Conservation (phyloP, 2,329 filamentous ascomycete genomes). For the Tolypocladium pustulatum region DNA sequence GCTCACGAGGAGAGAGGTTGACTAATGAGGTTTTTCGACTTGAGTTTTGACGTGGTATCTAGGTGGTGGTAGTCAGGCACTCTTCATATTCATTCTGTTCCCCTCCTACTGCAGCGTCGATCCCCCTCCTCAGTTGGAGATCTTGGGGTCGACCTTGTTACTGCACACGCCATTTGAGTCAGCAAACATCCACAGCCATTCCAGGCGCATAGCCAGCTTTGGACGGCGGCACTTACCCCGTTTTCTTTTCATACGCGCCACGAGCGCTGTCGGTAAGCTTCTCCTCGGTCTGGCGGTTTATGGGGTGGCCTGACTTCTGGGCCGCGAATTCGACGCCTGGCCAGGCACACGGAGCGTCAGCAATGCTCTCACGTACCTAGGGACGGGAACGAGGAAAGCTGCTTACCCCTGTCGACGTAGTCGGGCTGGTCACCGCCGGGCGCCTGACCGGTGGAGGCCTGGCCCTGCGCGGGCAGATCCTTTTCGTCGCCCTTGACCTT, state of each 20-base stretch:
- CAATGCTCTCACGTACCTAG: too few relatives aligned
- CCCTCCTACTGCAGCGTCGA: not conserved
- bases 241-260: constrained; percentile 21
- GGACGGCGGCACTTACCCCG: constrained; percentile 20
- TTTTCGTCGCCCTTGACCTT: constrained; percentile 7
- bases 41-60: not conserved
- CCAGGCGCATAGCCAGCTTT: too few relatives aligned
- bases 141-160: constrained; percentile 18
- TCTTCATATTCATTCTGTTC: not conserved
- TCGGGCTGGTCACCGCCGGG: constrained; percentile 16
- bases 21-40: too few relatives aligned
- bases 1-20: not conserved
- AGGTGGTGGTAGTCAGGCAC: not conserved
- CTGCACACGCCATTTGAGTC: constrained; percentile 5
- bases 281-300: constrained; percentile 22
- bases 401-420: constrained; percentile 27
- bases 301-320: constrained; percentile 24
- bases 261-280: constrained; percentile 28
- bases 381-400: not conserved
- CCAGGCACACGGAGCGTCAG: not conserved
- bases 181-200: not conserved
- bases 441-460: not conserved
- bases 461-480: constrained; percentile 5
- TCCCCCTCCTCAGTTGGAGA: constrained; percentile 20
- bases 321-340: constrained; percentile 18